Base-by-base conservation (phyloP, 2,329 filamentous ascomycete species). In the Metarhizium brunneum region DNA sequence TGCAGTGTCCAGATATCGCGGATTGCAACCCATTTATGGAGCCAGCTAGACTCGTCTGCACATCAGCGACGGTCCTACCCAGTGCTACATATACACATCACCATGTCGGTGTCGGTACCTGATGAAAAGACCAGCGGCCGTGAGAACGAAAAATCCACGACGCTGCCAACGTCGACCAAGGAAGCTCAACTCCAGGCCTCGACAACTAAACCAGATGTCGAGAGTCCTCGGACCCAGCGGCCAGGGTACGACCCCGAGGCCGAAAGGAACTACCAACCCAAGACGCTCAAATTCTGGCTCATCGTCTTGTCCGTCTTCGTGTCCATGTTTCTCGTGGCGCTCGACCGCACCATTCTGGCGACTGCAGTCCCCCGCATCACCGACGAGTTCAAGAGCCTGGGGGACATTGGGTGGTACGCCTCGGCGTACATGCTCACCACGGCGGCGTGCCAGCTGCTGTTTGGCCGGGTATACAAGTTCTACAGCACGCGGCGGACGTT, bases 371-470 rank as follows among this genome's bases (percentile, higher is more conserved):
- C 79, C 2, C 68, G 71, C 38, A 82, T 82, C 63, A 80, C 78
- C n/a, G 73, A 80, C 60, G 77, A 81, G 20, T 82, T 83, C 64
- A 69, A 79, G 50, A 79, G 79, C 53, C 68, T 84, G 2, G 76
- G 77, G 2, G 83, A 86, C 58, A 80, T 85, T 56, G 81, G 81
- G 53, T 86, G 83, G 83, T 85, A 85, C 65, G 81, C 79, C 5
- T 81, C 79, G 42, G 76, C 80, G 1, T 83, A 84, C 64, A 79
- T 84, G 73, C 70, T 85, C 59, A 83, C 81, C 13, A 80, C 79
- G 2, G 76, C 79, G 6, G 78, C 78, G n/a, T 71, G 68, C 20
- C 77, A 81, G 61, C 70, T 80, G 3, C 62, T 81, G 8, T 82
- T 78, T 62, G 79, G 80, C 6, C 72, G 78, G 43, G 71, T 82